These are phyloP conservation scores for Alternaria consortialis DNA, from an alignment of 2,329 filamentous ascomycete species.

Conservation along the genomic window DNA sequence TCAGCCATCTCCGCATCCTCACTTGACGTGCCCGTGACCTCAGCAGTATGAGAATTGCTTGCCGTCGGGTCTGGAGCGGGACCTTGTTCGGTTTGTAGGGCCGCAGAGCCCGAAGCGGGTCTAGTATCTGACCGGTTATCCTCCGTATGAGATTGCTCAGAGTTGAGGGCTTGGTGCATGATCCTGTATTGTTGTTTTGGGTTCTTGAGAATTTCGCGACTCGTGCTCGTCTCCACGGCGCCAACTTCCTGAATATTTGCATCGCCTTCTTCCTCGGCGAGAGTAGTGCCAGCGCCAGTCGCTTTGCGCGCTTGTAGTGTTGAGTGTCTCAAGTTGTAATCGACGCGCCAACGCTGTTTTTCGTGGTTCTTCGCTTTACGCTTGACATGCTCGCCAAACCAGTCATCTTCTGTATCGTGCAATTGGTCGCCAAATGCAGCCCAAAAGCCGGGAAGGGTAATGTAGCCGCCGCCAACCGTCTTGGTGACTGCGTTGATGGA, in stretches of 20 bases:
- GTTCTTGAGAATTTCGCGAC: conserved; percentile 26
- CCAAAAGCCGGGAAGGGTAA: conserved; percentile 38
- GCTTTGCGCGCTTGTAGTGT: conserved; percentile 14
- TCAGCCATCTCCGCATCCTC: conserved; percentile 25
- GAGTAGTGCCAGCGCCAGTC: background rate
- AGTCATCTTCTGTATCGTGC: conserved; percentile 38
- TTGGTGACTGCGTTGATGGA: conserved; percentile 34
- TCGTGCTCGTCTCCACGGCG: conserved; percentile 4
- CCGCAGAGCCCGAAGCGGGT: background rate
- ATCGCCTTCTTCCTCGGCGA: background rate
- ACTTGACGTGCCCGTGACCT: background rate
- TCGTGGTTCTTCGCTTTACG: conserved; percentile 31
- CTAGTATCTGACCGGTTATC: background rate
- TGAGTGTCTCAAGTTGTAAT: conserved; percentile 32
- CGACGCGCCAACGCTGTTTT: conserved; percentile 34
- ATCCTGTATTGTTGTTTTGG: conserved; percentile 34
- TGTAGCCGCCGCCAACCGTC: conserved; percentile 30
- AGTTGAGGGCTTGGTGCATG: conserved; percentile 19
- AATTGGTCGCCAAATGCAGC: conserved; percentile 45
- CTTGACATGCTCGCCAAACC: conserved; percentile 44
- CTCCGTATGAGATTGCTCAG: background rate
- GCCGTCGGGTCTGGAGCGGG: background rate
- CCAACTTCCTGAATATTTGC: background rate
- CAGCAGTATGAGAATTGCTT: conserved; percentile 2
- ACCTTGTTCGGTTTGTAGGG: background rate